Percentiles rank a stretch among this genome's conserved stretches.
These are phyloP conservation scores for Chamaecyparis obtusa DNA, from an alignment of 75 land plant genomes.

Conservation along the genomic window DNA sequence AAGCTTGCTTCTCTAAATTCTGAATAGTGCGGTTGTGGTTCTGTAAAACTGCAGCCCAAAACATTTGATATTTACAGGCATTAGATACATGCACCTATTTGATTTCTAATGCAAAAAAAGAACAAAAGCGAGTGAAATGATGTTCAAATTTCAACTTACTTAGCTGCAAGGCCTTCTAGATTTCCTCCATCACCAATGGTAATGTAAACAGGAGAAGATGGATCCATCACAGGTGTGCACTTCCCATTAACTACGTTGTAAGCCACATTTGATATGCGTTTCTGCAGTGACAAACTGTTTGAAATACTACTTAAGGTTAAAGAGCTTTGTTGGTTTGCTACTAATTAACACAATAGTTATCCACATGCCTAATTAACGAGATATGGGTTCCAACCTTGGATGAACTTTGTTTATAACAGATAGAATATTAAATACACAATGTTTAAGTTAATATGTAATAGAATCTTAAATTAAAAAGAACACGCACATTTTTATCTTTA, in stretches of 20 bases:
- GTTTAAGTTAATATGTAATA: neutral
- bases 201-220: slow-evolving; percentile 63
- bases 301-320: neutral
- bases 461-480: neutral
- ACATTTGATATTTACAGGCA: neutral
- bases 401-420: neutral
- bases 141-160: slow-evolving; percentile 40
- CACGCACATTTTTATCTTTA: neutral
- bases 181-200: slow-evolving; percentile 92
- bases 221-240: slow-evolving; percentile 45
- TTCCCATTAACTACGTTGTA: slow-evolving; percentile 64
- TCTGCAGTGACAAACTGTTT: slow-evolving; percentile 28
- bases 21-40: slow-evolving; percentile 83
- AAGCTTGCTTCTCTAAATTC: slow-evolving; percentile 87
- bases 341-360: neutral
- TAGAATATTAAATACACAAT: too few species aligned
- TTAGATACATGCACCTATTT: neutral
- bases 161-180: slow-evolving; percentile 66
- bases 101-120: slow-evolving; percentile 1
- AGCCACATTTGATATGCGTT: slow-evolving; percentile 60
- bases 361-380: neutral
- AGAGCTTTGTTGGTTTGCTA: neutral
- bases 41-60: slow-evolving; percentile 44
- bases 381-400: neutral
- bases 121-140: neutral